Base-by-base conservation (phyloP, 805 yeast species). In the Kazachstania taianensis region DNA sequence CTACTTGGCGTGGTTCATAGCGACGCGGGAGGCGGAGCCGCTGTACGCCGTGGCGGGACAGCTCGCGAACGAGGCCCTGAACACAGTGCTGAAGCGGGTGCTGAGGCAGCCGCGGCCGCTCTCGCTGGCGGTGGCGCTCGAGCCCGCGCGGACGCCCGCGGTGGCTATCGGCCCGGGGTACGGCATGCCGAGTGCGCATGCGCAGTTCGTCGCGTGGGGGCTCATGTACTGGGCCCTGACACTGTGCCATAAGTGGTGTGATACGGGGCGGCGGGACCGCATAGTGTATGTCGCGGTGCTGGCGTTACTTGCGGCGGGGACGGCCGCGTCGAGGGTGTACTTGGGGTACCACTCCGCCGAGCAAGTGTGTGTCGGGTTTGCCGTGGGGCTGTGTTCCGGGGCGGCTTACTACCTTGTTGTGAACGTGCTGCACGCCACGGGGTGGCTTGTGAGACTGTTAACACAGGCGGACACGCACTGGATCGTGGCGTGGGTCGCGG, bases 151-250 rank as follows among this genome's bases (percentile, higher is more conserved):
- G n/a, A n/a, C n/a, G n/a, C 43, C 19, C 56, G 3, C 13, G 7
- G 25, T 9, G 12, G 14, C 28, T 16, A 15, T 30, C 57, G 73
- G 39, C 67, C 81, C 43, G 6, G 77, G 81, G 1, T 86, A 79
- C 55, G 98, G 98, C 0, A 89, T 89, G 96, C 98, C 98, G 0
- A 77, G 87, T 36, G 96, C 98, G 1, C 98, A 89, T 59, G 76
- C 95, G 0, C 98, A 89, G 61, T 92, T 87, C 57, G 81, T 89
- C 86, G 94, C 94, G 2, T 92, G 76, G 53, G 76, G 81, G 43
- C 15, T 13, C 10, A 9, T 4, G 14, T 28, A 14, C 29, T 18
- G 22, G 20, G 13, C 9, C n/a, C 20, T 30, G 44, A 72, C 32
- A 39, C 50, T 22, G 12, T 9, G 12, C 3, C 25, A 9, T 4